phyloP scores from a whole-genome alignment of 805 yeast species.

The Saccharomyces kudriavzevii region DNA sequence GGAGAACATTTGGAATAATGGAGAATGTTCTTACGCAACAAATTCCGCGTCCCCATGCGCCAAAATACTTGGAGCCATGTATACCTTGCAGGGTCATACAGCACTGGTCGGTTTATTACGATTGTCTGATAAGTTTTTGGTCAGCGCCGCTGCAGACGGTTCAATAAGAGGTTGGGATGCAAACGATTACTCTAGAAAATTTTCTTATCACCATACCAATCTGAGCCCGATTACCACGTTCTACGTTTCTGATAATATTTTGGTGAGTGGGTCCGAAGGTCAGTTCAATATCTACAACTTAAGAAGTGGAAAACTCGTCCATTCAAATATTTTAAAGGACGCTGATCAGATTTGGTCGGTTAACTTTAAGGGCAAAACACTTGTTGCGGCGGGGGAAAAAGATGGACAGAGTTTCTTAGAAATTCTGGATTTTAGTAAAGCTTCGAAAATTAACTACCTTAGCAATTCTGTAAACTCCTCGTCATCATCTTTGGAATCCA shows the following conservation, averaged over 20 bases:
- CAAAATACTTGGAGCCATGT: slow-evolving; percentile 32
- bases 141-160: slow-evolving; percentile 94
- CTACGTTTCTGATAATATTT: slow-evolving; percentile 73
- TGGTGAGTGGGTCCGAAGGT: slow-evolving; percentile 83
- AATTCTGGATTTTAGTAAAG: slow-evolving; percentile 64
- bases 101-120: slow-evolving; percentile 83
- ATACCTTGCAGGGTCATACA: slow-evolving; percentile 77
- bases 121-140: slow-evolving; percentile 64
- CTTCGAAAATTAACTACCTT: background rate
- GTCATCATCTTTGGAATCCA: background rate
- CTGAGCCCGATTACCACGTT: slow-evolving; percentile 91
- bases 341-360: slow-evolving; percentile 95
- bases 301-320: slow-evolving; percentile 62
- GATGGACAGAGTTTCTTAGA: slow-evolving; percentile 69
- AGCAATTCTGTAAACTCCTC: background rate
- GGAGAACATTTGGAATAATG: slow-evolving; percentile 55
- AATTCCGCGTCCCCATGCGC: slow-evolving; percentile 20
- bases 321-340: slow-evolving; percentile 61
- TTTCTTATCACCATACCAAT: slow-evolving; percentile 63
- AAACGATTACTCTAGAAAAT: slow-evolving; percentile 53
- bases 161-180: slow-evolving; percentile 93
- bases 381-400: slow-evolving; percentile 86
- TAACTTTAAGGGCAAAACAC: slow-evolving; percentile 68
- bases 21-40: slow-evolving; percentile 19
- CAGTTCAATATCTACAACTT: slow-evolving; percentile 86